A percentile compares a stretch with the other conserved stretches of the same genome.
Evolutionary conservation across 225 moss, liverwort and hornwort genomes (phyloP).

Genomic region (Lunularia cruciata): DNA sequence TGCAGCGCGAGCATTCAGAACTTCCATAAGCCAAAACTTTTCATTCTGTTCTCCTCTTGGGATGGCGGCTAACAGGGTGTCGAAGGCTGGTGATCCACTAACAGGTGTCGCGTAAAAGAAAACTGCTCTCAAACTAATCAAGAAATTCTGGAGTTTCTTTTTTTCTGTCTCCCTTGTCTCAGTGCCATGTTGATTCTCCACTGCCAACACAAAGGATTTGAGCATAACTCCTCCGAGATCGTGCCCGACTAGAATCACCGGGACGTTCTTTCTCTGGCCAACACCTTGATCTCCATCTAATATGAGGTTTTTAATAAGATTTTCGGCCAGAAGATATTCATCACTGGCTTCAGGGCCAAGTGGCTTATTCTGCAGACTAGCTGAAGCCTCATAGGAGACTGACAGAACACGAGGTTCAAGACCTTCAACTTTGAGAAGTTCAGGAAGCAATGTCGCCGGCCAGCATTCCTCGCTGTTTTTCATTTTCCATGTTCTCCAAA

Average conservation of each 20-base stretch:
- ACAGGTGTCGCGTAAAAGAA: neutral
- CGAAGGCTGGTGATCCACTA: neutral
- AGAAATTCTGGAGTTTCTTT: neutral
- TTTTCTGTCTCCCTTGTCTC: neutral
- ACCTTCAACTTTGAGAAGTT: neutral
- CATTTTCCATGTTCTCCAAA: conserved; percentile 24
- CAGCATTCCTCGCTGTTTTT: conserved; percentile 14
- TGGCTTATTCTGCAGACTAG: neutral
- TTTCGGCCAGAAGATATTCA: neutral
- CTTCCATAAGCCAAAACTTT: neutral
- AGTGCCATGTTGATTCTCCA: neutral
- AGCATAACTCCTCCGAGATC: conserved; percentile 1
- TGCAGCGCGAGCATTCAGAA: neutral
- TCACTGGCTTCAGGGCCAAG: neutral
- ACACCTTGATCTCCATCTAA: neutral
- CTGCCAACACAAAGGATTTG: neutral
- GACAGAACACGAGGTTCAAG: neutral
- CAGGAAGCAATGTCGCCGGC: conserved; percentile 8
- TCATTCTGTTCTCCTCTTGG: neutral
- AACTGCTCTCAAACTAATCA: neutral
- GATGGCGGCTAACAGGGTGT: neutral
- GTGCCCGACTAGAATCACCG: conserved; percentile 1
- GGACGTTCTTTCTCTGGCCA: neutral
- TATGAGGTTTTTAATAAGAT: neutral
- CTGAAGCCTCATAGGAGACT: neutral